These are phyloP conservation scores for Macrolepiota albuminosa DNA, from an alignment of 768 basidiomycete genomes.

Conservation along the genomic window DNA sequence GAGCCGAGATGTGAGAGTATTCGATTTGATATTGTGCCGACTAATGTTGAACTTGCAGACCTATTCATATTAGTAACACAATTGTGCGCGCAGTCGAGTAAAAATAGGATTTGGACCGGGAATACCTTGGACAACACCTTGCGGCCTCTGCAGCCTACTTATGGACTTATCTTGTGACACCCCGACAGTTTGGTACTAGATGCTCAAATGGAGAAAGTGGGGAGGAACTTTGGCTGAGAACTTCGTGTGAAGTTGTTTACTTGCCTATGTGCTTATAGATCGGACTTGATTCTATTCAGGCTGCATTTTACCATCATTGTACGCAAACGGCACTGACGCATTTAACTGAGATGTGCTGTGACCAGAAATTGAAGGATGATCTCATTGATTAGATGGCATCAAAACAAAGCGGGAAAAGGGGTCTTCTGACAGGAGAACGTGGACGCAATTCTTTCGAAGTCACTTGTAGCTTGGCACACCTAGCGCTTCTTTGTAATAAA, in stretches of 20 bases:
- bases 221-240: not conserved
- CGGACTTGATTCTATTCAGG: not conserved
- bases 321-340: not conserved
- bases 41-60: not conserved
- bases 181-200: constrained; percentile 6
- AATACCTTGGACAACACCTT: not conserved
- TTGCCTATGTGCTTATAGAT: not conserved
- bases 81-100: not conserved
- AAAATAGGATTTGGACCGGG: not conserved
- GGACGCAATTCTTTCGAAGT: constrained; percentile 13
- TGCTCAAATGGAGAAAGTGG: constrained; percentile 7
- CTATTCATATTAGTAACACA: not conserved
- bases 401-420: not conserved
- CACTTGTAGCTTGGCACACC: constrained; percentile 8
- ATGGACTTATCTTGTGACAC: constrained; percentile 1
- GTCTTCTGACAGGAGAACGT: constrained; percentile 19
- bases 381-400: constrained; percentile 16
- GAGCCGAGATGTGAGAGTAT: not conserved
- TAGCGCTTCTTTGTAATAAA: constrained; percentile 9
- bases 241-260: not conserved
- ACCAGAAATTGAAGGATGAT: not conserved
- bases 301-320: not conserved
- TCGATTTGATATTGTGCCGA: no score
- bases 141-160: not conserved
- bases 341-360: not conserved